Base-by-base conservation (phyloP, 257 asterid species). In the Ballota nigra region DNA sequence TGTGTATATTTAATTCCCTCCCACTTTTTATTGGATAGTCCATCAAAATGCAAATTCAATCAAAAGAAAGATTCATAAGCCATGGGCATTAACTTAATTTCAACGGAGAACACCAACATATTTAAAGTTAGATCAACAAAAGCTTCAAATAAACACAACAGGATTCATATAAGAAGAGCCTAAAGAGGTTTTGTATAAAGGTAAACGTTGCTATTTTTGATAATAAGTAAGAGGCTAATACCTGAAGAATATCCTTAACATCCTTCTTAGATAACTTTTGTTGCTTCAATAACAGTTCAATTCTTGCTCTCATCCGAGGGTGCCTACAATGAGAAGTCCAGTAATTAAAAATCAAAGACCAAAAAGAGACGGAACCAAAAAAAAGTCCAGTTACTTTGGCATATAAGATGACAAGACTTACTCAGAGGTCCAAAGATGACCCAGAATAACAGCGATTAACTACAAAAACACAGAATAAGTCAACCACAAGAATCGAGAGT, bases 381-480 rank as follows among this genome's bases (percentile, higher is more conserved):
- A 77, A 45, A 22, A 65, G 41, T 16, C 34, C 61, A 53, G 34
- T 41, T 43, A 65, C 41, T 16, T 24, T 66, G 65, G 29, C 11
- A 58, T 24, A 61, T 22, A 56, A 66, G 77, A 76, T 69, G 69
- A 67, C 59, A 33, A 75, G 65, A 79, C 98, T 83, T 84, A 92
- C 99, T 92, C 99, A 10, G 98, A 95, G 34, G 97, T 90, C 99
- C 99, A 92, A 74, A 95, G 96, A 80, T 95, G 98, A 59, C 99
- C 97, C 74, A 95, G 84, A 71, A 92, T 88, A 67, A 88, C 97
- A 68, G 92, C 89, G 69, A 95, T 86, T 78, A 95, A 81, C 99
- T 95, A 94, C 89, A 87, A 26, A 43, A 67, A 61, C 20, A 75
- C 52, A 75, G 53, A 45, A 75, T 43, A 11, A 45, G 15, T 59